These are phyloP conservation scores for Colletotrichum siamense DNA, from an alignment of 2,329 filamentous ascomycete genomes.

Conservation along the genomic window DNA sequence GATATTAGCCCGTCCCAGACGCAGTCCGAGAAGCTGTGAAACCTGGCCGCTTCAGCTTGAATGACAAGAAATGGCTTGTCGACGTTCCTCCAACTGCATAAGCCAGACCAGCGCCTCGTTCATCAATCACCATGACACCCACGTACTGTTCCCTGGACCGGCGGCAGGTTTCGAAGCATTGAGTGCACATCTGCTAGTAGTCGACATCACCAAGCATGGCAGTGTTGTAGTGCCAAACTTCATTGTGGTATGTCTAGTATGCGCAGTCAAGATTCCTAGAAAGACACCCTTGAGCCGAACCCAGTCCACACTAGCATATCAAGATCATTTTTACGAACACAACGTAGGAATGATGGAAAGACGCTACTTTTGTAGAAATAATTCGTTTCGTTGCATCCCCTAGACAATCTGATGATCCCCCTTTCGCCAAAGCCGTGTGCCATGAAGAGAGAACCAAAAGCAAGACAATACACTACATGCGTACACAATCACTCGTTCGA, in stretches of 20 bases:
- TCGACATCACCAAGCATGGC: neutral
- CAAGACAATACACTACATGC: slow-evolving; percentile 22
- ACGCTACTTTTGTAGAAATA: neutral
- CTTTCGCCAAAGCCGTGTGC: slow-evolving; percentile 22
- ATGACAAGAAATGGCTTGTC: neutral
- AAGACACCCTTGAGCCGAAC: neutral
- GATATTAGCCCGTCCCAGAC: neutral
- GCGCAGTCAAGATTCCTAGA: neutral
- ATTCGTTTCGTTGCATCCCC: slow-evolving; percentile 8
- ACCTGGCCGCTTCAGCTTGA: neutral
- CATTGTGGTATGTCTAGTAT: neutral
- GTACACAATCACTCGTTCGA: slow-evolving; percentile 18
- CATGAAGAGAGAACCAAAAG: slow-evolving; percentile 21
- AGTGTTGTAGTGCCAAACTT: neutral
- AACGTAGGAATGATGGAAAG: neutral
- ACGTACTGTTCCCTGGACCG: neutral
- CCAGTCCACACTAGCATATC: neutral
- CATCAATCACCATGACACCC: neutral
- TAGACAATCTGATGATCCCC: slow-evolving; percentile 24
- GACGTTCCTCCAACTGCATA: neutral
- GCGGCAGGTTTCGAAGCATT: neutral
- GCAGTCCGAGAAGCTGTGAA: neutral
- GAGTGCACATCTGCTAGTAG: neutral
- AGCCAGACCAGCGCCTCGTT: neutral
- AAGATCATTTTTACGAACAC: neutral